Percentiles rank a stretch among this genome's conserved stretches.
These are phyloP conservation scores for Alternaria gansuensis DNA, from an alignment of 2,329 filamentous ascomycete genomes.

Conservation along the genomic window DNA sequence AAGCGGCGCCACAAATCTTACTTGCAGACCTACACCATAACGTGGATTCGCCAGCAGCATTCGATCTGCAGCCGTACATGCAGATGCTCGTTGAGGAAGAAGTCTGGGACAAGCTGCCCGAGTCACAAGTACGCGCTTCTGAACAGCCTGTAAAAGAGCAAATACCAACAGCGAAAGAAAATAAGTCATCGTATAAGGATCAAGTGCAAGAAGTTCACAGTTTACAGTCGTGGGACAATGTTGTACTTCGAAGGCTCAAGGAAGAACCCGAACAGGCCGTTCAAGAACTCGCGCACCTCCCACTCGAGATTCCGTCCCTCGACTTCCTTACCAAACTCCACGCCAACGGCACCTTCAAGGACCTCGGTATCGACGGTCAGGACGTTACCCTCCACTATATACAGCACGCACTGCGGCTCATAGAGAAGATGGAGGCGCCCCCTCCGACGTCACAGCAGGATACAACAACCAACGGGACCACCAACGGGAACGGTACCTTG, in stretches of 20 bases:
- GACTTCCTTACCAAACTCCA: constrained; percentile 54
- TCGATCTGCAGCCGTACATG: constrained; percentile 44
- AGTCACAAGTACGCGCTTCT: constrained; percentile 15
- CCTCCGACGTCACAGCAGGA: constrained; percentile 13
- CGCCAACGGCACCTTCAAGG: constrained; percentile 34
- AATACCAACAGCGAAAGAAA: background rate
- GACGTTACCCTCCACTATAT: constrained; percentile 48
- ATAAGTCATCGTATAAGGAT: background rate
- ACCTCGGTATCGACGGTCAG: constrained; percentile 38
- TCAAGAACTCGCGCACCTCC: constrained; percentile 47
- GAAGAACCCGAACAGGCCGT: constrained; percentile 35
- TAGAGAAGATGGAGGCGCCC: constrained; percentile 44
- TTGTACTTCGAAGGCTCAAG: constrained; percentile 32
- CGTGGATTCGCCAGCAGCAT: constrained; percentile 18
- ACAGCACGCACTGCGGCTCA: constrained; percentile 50
- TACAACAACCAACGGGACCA: constrained; percentile 6
- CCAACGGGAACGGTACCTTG: constrained; percentile 11
- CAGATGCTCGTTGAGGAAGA: constrained; percentile 51
- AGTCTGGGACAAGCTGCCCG: constrained; percentile 44
- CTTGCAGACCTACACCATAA: constrained; percentile 27
- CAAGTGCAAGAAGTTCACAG: constrained; percentile 1
- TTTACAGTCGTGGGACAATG: constrained; percentile 35
- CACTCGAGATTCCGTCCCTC: constrained; percentile 50
- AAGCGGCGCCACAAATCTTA: constrained; percentile 29
- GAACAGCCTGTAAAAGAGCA: background rate